Percentiles rank a stretch among this genome's conserved stretches.
Conservation (phyloP, 2,329 filamentous ascomycete genomes). For the Aspergillus sergii region DNA sequence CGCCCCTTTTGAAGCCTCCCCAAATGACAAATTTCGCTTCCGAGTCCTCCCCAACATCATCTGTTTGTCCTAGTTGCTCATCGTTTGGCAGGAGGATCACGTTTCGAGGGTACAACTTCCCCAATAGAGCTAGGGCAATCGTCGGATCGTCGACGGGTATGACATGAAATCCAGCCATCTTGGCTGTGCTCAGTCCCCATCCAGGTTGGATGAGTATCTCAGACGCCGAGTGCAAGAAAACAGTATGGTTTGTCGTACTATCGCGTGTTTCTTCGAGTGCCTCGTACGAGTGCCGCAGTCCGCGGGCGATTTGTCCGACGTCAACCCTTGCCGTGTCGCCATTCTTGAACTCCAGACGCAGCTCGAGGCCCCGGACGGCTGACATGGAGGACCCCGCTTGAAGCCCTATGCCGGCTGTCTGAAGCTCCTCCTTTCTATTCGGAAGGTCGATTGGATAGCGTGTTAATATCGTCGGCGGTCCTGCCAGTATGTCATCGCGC, state of each 20-base stretch:
- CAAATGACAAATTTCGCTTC: conserved; percentile 26
- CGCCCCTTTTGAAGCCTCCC: conserved; percentile 18
- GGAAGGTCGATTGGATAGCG: neutral
- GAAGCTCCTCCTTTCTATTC: neutral
- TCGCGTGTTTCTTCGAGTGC: neutral
- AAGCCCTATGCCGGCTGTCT: neutral
- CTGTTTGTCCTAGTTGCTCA: conserved; percentile 8
- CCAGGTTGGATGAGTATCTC: conserved; percentile 3
- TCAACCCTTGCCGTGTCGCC: neutral
- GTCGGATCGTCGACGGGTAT: conserved; percentile 15
- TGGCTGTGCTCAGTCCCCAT: conserved; percentile 9
- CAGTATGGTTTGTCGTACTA: neutral
- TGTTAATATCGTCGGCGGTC: neutral
- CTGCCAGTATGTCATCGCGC: conserved; percentile 17
- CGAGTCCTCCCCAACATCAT: conserved; percentile 21
- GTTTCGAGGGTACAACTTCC: conserved; percentile 28
- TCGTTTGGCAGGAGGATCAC: conserved; percentile 17
- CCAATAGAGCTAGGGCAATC: conserved; percentile 22
- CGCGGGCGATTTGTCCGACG: neutral
- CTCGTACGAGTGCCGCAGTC: neutral
- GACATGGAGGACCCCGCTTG: neutral
- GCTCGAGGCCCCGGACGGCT: neutral
- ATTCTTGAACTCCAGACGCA: neutral
- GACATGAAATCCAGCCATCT: conserved; percentile 23
- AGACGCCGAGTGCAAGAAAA: conserved; percentile 4